These are phyloP conservation scores for Podospora sp. DNA, from an alignment of 495 filamentous ascomycete species.

Conservation along the genomic window DNA sequence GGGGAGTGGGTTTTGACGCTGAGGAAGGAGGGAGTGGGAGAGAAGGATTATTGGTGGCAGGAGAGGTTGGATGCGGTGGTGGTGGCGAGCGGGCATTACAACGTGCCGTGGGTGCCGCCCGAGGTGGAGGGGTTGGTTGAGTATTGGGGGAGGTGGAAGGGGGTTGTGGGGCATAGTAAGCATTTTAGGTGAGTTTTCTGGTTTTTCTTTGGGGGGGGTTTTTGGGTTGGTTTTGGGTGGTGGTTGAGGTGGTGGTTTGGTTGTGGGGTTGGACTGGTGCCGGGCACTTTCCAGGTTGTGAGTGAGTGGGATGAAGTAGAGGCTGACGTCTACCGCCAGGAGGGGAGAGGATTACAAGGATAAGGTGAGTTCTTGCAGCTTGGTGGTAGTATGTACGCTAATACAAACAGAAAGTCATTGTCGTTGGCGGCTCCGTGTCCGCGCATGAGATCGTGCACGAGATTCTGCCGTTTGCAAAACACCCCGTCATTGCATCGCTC, in stretches of 20 bases:
- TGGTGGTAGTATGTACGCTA: background rate
- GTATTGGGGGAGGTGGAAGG: constrained; percentile 36
- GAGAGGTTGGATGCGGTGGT: constrained; percentile 41
- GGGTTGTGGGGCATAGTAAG: constrained; percentile 40
- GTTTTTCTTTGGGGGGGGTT: no score
- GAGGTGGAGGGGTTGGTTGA: constrained; percentile 35
- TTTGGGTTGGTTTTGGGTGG: no score
- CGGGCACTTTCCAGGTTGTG: no score
- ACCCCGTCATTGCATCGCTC: constrained; percentile 35
- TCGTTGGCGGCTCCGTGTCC: constrained; percentile 39
- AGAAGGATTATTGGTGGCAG: constrained; percentile 47
- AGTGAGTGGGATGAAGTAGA: no score
- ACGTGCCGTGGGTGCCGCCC: constrained; percentile 40
- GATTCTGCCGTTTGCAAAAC: constrained; percentile 32
- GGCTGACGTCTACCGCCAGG: no score
- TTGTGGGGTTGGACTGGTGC: no score
- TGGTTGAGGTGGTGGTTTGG: no score
- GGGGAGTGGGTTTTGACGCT: constrained; percentile 45
- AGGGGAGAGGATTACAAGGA: constrained; percentile 36
- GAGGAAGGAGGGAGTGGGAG: constrained; percentile 34
- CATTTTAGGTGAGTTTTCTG: no score
- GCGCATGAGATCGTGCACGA: constrained; percentile 40
- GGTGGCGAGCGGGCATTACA: constrained; percentile 41
- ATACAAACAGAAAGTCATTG: constrained; percentile 32
- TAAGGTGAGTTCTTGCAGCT: constrained; percentile 42